Base-by-base conservation (phyloP, 2,329 filamentous ascomycete genomes). In the Colletotrichum musicola region DNA sequence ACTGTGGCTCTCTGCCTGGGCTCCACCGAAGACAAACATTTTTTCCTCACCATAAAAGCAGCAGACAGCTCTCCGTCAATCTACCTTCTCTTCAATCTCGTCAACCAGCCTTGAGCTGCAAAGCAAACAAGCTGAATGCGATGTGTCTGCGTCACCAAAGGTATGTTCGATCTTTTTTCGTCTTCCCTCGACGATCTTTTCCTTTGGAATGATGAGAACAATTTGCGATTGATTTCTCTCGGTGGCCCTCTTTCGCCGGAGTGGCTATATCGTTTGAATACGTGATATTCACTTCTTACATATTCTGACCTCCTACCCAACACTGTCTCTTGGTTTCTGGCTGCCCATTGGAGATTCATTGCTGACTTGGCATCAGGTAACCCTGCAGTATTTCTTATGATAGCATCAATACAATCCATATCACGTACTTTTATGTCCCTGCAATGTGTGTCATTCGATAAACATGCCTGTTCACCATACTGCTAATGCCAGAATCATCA, bases 221-320 rank as follows among this genome's bases (percentile, higher is more conserved):
- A 97, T 98, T 98, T 98, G 94, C 95, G 94, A 95, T 95, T 97
- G 94, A 98, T 92, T 88, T 86, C 84, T 81, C 81, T 81, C 85
- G 90, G 89, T 95, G 94, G 93, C 87, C 84, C 92, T 90, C 94
- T 92, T 80, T 83, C 92, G 94, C 95, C 94, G 89, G 94, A 90
- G 93, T 87, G 85, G 92, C 91, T 87, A 91, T 91, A 94, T 90
- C 91, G 86, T 83, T 79, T 83, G 84, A 87, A 84, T 79, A 88
- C 81, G 85, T 97, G 94, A 97, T 92, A 97, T 93, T 94, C 83
- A 90, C 79, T 89, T 95, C 94, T 97, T 97, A 97, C 94, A 97
- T 97, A 97, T 97, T 93, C 94, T 97, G 94, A 97, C 72, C 72
- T 80, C 75, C 77, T 75, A 63, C 66, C 61, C 54, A 46, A 58